Evolutionary conservation across 495 filamentous ascomycete species (phyloP).

Genomic region (Penicillium cosmopolitanum): DNA sequence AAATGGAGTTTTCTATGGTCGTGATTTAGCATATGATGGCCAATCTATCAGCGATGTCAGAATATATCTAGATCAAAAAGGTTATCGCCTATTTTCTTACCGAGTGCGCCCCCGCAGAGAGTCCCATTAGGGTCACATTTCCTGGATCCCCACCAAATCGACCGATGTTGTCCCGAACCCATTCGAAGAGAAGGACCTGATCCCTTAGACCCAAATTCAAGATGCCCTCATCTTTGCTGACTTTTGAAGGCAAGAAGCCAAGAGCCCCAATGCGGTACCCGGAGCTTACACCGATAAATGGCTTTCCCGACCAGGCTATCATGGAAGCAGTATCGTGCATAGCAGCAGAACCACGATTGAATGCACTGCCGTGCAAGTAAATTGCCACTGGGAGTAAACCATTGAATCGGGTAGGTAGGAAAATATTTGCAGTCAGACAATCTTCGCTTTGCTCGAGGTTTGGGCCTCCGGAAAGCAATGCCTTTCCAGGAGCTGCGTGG

Average conservation of each 20-base stretch:
- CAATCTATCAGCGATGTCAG: not conserved
- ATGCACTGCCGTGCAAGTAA: constrained; percentile 43
- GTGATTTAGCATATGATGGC: not conserved
- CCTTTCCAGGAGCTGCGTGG: constrained; percentile 21
- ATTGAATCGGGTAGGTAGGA: constrained; percentile 39
- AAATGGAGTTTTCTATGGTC: constrained; percentile 44
- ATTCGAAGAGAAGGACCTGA: constrained; percentile 58
- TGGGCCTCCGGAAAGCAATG: constrained; percentile 11
- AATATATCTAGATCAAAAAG: constrained; percentile 32
- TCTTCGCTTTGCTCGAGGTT: constrained; percentile 47
- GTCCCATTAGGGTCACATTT: constrained; percentile 62
- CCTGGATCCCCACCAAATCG: constrained; percentile 60
- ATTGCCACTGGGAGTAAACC: constrained; percentile 57
- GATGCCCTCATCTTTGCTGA: constrained; percentile 52
- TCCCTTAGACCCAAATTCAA: constrained; percentile 65
- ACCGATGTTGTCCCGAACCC: constrained; percentile 61
- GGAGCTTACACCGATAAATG: constrained; percentile 60
- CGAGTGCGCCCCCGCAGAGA: constrained; percentile 63
- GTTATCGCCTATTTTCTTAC: constrained; percentile 54
- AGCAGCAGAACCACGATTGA: constrained; percentile 31
- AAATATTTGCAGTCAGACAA: constrained; percentile 55
- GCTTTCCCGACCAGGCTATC: constrained; percentile 53
- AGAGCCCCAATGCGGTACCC: constrained; percentile 61
- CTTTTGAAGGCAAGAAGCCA: constrained; percentile 58
- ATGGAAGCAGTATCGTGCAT: constrained; percentile 47